Evolutionary conservation across 441 rosid species (phyloP).

Genomic region (Melianthus villosus): DNA sequence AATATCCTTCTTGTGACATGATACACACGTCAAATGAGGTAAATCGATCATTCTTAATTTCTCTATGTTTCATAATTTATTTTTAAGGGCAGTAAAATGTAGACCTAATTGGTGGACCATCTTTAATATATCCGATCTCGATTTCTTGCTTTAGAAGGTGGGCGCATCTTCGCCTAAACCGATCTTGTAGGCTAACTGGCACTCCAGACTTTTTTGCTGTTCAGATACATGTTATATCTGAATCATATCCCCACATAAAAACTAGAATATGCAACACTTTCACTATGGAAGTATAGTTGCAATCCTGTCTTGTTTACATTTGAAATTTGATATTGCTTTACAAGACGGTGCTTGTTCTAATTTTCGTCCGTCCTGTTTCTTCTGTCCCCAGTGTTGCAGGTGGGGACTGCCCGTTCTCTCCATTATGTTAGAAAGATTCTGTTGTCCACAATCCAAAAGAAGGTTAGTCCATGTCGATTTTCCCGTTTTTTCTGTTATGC

Average conservation of each 20-base stretch:
- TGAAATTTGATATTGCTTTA: constrained; percentile 8
- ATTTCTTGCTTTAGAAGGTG: constrained; percentile 5
- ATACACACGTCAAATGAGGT: too few species aligned
- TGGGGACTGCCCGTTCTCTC: constrained; percentile 26
- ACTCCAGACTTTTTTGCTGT: not conserved
- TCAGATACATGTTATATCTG: constrained; percentile 5
- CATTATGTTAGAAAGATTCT: constrained; percentile 45
- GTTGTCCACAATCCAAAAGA: constrained; percentile 38
- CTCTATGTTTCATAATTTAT: not conserved
- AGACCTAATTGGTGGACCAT: not conserved
- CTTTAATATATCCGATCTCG: constrained; percentile 1
- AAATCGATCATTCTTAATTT: constrained; percentile 1
- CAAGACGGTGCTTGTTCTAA: constrained; percentile 14
- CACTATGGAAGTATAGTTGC: constrained; percentile 10
- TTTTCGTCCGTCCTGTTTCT: constrained; percentile 11
- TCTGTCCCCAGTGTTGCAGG: constrained; percentile 40
- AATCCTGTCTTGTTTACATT: constrained; percentile 13
- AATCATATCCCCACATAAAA: constrained; percentile 7
- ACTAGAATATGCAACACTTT: constrained; percentile 4
- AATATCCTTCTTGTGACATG: too few species aligned
- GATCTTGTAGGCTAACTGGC: constrained; percentile 2
- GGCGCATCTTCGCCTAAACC: not conserved
- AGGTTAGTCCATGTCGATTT: constrained; percentile 27
- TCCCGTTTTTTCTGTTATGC: constrained; percentile 16
- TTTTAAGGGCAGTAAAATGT: not conserved